Evolutionary conservation across 225 moss, liverwort and hornwort species (phyloP), one percentile per base, ranked within the genome.

Genomic region (Takakia lepidozioides): DNA sequence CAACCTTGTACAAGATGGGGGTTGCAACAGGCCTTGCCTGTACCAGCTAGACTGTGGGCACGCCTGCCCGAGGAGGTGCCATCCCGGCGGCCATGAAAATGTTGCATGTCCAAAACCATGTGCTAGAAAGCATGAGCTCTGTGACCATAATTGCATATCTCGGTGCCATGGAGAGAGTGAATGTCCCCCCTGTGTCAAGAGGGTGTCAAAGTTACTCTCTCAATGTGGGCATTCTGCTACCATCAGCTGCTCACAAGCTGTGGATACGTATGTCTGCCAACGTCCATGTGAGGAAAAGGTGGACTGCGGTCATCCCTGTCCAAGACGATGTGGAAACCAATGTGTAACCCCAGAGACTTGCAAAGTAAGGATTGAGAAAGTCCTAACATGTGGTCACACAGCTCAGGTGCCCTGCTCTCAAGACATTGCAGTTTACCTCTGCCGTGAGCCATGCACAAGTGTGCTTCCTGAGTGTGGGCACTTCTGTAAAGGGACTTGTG

Each of bases 11-110:
- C 34, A 55, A 35, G 78, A 79, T 48, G 78, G 78, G 15, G 78
- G 78, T 8, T 79, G 78, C 43, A 66, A 48, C 27, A 38, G 35
- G 44, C 49, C 73, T 0, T 79, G 78, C 25, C 64, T 64, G 5
- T 43, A 26, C 28, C 78, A 64, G 9, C 17, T 79, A 21, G 50
- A 54, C 1, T 79, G 78, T 48, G 78, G 69, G 14, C 78, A 79
- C 27, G 69, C 45, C 23, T 79, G 78, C 48, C 73, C 78, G 4
- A 43, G 73, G 46, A 64, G 69, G 10, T 79, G 78, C 46, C 78
- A 79, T 59, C 73, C 62, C 3, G 69, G 58, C 24, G 40, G 52
- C 25, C 78, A 79, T 25, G 69, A 63, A 21, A 16, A 25, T 3
- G 34, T 69, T 5, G 32, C 69, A 3, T 79, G 78, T 18, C 68